Conservation (phyloP, 1,284 basidiomycete genomes). For the Apiotrichum montevideense region DNA sequence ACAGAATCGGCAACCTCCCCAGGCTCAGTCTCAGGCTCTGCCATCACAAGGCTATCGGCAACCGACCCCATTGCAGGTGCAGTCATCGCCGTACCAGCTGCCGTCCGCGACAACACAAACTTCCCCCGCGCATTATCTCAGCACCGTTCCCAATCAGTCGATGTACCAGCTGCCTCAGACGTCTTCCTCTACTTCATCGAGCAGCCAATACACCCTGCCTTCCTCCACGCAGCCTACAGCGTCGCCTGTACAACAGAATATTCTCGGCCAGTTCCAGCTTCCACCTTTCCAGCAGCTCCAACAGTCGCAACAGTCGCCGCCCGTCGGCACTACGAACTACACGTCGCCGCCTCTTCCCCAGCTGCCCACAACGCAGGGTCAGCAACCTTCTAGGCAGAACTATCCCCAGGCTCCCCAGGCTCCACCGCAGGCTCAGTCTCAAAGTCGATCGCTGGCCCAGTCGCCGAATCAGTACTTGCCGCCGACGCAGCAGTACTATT, state of each 20-base stretch:
- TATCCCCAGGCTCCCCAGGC: too few relatives aligned
- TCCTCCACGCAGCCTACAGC: background rate
- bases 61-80: background rate
- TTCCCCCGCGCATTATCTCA: background rate
- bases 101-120: background rate
- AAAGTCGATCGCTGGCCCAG: too few relatives aligned
- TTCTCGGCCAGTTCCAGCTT: too few relatives aligned
- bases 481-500: background rate
- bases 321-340: too few relatives aligned
- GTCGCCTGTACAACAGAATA: too few relatives aligned
- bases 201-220: background rate
- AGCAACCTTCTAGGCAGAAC: too few relatives aligned
- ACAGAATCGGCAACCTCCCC: background rate
- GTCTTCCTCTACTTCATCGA: too few relatives aligned
- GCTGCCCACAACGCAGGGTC: too few relatives aligned
- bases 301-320: too few relatives aligned
- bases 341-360: too few relatives aligned
- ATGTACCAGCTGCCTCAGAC: background rate
- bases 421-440: too few relatives aligned
- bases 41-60: background rate
- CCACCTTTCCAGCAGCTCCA: too few relatives aligned
- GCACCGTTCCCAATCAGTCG: background rate
- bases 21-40: background rate
- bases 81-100: background rate
- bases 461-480: background rate